Evolutionary conservation across 1,284 basidiomycete genomes (phyloP).

Genomic region (Ceratobasidium sp.): DNA sequence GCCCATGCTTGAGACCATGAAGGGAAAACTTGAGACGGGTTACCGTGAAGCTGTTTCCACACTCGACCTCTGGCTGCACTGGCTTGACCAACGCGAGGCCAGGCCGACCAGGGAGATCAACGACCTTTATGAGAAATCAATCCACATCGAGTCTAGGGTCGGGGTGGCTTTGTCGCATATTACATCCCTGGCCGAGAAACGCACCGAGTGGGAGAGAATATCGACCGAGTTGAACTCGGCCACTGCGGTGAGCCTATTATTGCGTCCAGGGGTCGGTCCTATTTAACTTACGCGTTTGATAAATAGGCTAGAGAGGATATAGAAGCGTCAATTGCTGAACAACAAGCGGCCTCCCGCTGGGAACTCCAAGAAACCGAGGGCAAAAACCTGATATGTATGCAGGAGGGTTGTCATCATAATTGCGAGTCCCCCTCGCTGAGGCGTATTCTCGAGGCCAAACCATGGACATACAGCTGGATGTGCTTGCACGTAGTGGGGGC

Average conservation of each 20-base stretch:
- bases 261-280: neutral
- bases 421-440: neutral
- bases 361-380: neutral
- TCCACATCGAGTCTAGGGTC: conserved; percentile 4
- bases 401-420: neutral
- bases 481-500: neutral
- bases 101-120: conserved; percentile 15
- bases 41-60: neutral
- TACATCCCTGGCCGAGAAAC: neutral
- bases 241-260: neutral
- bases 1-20: neutral
- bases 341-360: neutral
- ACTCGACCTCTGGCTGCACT: conserved; percentile 13
- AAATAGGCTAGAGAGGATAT: neutral
- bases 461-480: too few species aligned
- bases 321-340: neutral
- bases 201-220: neutral
- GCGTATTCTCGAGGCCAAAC: neutral
- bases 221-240: neutral
- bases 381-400: conserved; percentile 6
- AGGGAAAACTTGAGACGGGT: neutral
- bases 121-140: neutral
- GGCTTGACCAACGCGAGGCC: conserved; percentile 2
- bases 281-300: neutral
- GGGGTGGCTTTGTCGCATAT: conserved; percentile 1